Conservation (phyloP, 148 eudicot species). For the Rhododendron griersonianum region DNA sequence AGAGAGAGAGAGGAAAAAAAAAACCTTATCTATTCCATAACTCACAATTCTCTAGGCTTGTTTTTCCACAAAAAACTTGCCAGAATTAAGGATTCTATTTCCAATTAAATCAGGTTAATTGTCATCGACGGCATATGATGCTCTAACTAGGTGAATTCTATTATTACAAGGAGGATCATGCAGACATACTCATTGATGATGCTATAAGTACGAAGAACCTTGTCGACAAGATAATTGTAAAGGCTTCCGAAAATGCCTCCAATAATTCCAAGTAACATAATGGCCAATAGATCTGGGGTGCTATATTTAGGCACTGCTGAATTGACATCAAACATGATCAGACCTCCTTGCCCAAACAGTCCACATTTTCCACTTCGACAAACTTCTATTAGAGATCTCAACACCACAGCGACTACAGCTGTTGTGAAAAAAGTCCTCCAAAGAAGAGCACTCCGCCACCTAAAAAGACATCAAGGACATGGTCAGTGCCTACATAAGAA, state of each 20-base stretch:
- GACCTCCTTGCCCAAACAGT: conserved; percentile 76
- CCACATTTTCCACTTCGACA: conserved; percentile 76
- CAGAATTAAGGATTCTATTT: neutral
- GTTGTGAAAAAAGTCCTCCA: conserved; percentile 90
- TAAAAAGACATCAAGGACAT: conserved; percentile 21
- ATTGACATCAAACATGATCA: conserved; percentile 71
- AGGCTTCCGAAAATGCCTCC: conserved; percentile 76
- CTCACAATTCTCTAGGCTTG: neutral
- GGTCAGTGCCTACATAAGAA: neutral
- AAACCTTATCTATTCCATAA: neutral
- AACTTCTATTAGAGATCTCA: conserved; percentile 50
- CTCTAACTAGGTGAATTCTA: neutral
- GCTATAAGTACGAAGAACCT: conserved; percentile 62
- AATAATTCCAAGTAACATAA: conserved; percentile 50
- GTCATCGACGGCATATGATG: neutral
- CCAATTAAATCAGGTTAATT: neutral
- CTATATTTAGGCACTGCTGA: conserved; percentile 33
- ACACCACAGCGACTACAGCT: conserved; percentile 72
- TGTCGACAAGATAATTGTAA: conserved; percentile 68
- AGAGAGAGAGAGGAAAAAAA: too few relatives aligned
- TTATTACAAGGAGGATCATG: neutral
- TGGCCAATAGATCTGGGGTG: conserved; percentile 43
- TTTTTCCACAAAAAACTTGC: neutral
- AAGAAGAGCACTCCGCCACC: conserved; percentile 91
- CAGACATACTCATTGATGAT: conserved; percentile 64